Percentiles rank a stretch among this genome's conserved stretches.
Conservation (phyloP, 2,329 filamentous ascomycete genomes). For the Boeremia lycopersici region DNA sequence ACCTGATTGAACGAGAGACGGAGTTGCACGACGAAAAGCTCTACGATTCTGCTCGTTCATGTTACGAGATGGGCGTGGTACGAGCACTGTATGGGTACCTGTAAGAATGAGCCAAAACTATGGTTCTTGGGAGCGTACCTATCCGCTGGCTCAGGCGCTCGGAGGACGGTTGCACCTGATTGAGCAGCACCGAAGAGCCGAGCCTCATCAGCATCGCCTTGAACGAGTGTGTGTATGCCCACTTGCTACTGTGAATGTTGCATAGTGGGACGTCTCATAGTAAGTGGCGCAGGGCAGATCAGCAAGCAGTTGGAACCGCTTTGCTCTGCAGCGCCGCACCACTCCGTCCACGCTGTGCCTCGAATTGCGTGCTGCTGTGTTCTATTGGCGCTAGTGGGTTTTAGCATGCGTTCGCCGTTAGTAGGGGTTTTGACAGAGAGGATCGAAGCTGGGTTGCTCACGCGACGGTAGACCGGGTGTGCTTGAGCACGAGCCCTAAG, state of each 20-base stretch:
- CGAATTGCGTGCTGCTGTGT: slow-evolving; percentile 3
- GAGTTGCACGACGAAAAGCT: slow-evolving; percentile 6
- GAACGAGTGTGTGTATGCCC: background rate
- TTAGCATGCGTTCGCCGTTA: background rate
- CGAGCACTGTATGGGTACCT: background rate
- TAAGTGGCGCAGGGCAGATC: background rate
- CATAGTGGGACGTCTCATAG: background rate
- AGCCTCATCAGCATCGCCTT: background rate
- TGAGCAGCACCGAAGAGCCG: background rate
- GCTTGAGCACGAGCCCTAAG: background rate
- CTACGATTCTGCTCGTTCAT: slow-evolving; percentile 3
- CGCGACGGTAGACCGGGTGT: background rate
- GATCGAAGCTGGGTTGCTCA: background rate
- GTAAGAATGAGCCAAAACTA: background rate
- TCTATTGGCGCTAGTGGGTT: background rate
- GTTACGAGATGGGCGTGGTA: slow-evolving; percentile 1
- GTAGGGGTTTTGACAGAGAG: background rate
- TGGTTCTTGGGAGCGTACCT: background rate
- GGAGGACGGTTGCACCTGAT: background rate
- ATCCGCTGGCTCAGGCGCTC: background rate
- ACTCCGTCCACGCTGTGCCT: background rate
- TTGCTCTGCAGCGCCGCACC: background rate
- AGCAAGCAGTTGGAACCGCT: background rate
- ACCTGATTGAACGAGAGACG: background rate
- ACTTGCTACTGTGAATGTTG: background rate